Percentiles rank a stretch among this genome's conserved stretches.
Conservation (phyloP, 805 yeast genomes). For the Candida vartiovaarae region DNA sequence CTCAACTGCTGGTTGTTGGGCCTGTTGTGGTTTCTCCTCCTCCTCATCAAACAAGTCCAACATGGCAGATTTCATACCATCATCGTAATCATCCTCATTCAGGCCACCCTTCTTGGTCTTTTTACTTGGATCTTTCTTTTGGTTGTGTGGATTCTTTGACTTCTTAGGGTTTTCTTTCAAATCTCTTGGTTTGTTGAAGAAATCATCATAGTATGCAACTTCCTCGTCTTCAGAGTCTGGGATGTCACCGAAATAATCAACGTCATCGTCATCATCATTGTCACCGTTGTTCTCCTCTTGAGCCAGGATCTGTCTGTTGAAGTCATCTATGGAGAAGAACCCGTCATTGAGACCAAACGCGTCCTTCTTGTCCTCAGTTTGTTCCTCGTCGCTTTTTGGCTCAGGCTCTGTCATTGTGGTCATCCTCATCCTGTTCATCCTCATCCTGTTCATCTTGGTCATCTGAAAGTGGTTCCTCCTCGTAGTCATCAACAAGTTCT, state of each 20-base stretch:
- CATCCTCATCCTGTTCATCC: slow-evolving; percentile 15
- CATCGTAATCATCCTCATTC: slow-evolving; percentile 55
- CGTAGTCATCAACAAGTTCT: slow-evolving; percentile 15
- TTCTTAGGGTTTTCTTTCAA: slow-evolving; percentile 1
- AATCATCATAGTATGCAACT: slow-evolving; percentile 37
- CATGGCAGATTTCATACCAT: slow-evolving; percentile 51
- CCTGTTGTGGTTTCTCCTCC: slow-evolving; percentile 33
- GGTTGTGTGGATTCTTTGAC: slow-evolving; percentile 25
- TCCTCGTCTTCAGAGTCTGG: slow-evolving; percentile 45
- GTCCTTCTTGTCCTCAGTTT: slow-evolving; percentile 28
- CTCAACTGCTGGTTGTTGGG: slow-evolving; percentile 22
- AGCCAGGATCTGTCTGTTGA: slow-evolving; percentile 66
- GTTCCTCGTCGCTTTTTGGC: slow-evolving; percentile 38
- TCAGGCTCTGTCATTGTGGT: slow-evolving; percentile 23
- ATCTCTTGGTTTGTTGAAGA: slow-evolving; percentile 40
- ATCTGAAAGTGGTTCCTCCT: not conserved
- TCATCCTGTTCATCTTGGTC: slow-evolving; percentile 13
- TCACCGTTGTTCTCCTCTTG: slow-evolving; percentile 40
- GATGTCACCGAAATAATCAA: slow-evolving; percentile 45
- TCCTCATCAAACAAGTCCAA: slow-evolving; percentile 30
- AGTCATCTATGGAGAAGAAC: slow-evolving; percentile 79
- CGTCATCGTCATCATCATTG: slow-evolving; percentile 42
- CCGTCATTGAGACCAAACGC: slow-evolving; percentile 71
- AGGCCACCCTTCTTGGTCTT: slow-evolving; percentile 24
- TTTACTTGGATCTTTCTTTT: no score